Evolutionary conservation across 2,329 filamentous ascomycete genomes (phyloP).

Genomic region (Talaromyces sp.): DNA sequence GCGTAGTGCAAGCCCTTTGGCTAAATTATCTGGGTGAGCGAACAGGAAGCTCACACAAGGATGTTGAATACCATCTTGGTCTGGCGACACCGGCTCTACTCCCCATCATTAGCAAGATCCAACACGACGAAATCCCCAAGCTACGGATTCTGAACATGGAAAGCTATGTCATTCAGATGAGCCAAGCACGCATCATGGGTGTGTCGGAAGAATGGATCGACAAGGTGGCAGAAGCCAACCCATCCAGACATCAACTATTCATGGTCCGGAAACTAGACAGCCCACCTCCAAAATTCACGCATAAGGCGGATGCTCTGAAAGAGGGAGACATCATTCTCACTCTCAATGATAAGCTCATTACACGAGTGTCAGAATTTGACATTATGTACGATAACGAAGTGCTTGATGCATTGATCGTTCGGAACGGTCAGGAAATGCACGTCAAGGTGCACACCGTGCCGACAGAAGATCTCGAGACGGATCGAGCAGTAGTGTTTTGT

Average conservation of each 20-base stretch:
- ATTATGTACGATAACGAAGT: constrained; percentile 89
- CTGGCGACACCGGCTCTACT: constrained; percentile 83
- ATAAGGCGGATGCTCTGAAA: constrained; percentile 60
- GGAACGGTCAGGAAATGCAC: constrained; percentile 73
- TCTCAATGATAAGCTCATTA: constrained; percentile 87
- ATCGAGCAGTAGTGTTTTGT: constrained; percentile 89
- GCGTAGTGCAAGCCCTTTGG: constrained; percentile 93
- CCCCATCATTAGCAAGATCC: constrained; percentile 83
- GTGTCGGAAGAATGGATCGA: constrained; percentile 94
- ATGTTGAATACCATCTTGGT: constrained; percentile 95
- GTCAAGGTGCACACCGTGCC: constrained; percentile 80
- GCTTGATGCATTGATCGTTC: constrained; percentile 80
- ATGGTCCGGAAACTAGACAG: constrained; percentile 91
- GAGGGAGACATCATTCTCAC: constrained; percentile 93
- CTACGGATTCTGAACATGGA: constrained; percentile 91
- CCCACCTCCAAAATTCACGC: constrained; percentile 46
- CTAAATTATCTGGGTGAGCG: constrained; percentile 94
- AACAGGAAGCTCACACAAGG: constrained; percentile 71
- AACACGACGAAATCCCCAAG: constrained; percentile 72
- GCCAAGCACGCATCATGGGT: constrained; percentile 94
- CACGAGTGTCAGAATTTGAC: constrained; percentile 86
- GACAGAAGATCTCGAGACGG: constrained; percentile 86
- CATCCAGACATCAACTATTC: constrained; percentile 91
- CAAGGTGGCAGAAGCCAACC: constrained; percentile 82
- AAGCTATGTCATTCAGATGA: constrained; percentile 93